Conservation (phyloP, 805 yeast species). For the Kodamaea jinghongensis region DNA sequence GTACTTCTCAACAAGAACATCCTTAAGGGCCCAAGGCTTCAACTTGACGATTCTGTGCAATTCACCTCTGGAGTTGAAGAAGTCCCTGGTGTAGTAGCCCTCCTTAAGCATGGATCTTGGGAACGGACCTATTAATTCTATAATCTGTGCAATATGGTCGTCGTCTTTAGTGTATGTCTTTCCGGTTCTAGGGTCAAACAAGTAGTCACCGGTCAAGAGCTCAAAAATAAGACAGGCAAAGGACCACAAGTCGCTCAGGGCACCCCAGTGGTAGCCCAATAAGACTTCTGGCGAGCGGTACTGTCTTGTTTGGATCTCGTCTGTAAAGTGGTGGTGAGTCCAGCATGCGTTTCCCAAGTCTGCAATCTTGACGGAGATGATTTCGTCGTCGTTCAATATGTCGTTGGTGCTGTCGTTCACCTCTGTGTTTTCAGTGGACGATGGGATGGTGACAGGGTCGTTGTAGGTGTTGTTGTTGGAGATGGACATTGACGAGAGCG, state of each 20-base stretch:
- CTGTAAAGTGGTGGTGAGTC: constrained; percentile 59
- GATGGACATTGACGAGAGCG: constrained; percentile 44
- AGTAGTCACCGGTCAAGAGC: constrained; percentile 87
- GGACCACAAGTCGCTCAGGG: constrained; percentile 95
- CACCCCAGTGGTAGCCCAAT: constrained; percentile 76
- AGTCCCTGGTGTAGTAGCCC: constrained; percentile 59
- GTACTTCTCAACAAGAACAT: constrained; percentile 84
- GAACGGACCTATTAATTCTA: constrained; percentile 72
- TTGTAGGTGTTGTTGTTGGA: constrained; percentile 32
- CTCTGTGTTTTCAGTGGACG: constrained; percentile 10
- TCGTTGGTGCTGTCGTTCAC: constrained; percentile 12
- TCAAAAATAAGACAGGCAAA: constrained; percentile 89
- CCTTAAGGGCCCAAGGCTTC: constrained; percentile 85
- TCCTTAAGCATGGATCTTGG: constrained; percentile 58
- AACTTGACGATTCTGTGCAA: constrained; percentile 75
- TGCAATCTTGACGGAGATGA: constrained; percentile 53
- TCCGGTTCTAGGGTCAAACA: constrained; percentile 86
- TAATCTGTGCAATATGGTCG: constrained; percentile 94
- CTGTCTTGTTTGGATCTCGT: constrained; percentile 68
- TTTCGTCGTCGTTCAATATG: constrained; percentile 16
- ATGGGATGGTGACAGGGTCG: constrained; percentile 12
- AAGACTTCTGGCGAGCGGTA: constrained; percentile 65
- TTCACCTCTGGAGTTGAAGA: constrained; percentile 66
- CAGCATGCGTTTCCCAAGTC: constrained; percentile 73
- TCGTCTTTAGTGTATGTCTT: constrained; percentile 82